Evolutionary conservation across 192 early-diverging fungal genomes (phyloP), one percentile per base, ranked within the genome.

Genomic region (Entomortierella lignicola): DNA sequence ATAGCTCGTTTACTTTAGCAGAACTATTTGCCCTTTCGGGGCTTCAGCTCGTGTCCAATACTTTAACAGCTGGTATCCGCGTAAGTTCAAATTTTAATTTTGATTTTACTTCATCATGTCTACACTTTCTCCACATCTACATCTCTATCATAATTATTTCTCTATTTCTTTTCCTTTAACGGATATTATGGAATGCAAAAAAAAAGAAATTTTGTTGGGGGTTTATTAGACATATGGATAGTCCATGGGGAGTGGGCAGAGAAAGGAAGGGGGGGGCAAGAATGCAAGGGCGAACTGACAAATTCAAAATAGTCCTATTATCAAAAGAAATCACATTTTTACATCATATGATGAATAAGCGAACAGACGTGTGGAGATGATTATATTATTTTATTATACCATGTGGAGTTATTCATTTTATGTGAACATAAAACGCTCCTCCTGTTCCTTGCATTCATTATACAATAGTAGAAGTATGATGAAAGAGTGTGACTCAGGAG

Each of bases 21-120:
- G 93, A 95, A 70, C 80, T 93, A 26, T 88, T 95, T 60, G 87
- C 91, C 15, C 81, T 91, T 80, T 88, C 93, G 32, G 90, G 94
- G 0, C 92, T 96, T 64, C 89, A 95, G 52, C 74, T 96, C 50
- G 91, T 91, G 27, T 91, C 94, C 47, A 87, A 86, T 23, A 92
- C 93, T 11, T 86, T 96, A 42, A 90, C 89, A 53, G 85, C 90
- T 54, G 82, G 90, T 25, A 69, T 92, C 54, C 81, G 85, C 34
- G 88, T 86, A 86, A 68, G 72, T 58, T 21, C n/a, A n/a, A 21
- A 29, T 32, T 42, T 60, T 53, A n/a, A 39, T 54, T 52, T 27
- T 50, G 25, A 11, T 20, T 23, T 41, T 44, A 25, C 44, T 47
- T 47, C 3, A 42, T 10, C 13, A 10, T 34, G 25, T 26, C 18